Conservation (phyloP, 2,329 filamentous ascomycete genomes). For the Alternaria metachromatica region DNA sequence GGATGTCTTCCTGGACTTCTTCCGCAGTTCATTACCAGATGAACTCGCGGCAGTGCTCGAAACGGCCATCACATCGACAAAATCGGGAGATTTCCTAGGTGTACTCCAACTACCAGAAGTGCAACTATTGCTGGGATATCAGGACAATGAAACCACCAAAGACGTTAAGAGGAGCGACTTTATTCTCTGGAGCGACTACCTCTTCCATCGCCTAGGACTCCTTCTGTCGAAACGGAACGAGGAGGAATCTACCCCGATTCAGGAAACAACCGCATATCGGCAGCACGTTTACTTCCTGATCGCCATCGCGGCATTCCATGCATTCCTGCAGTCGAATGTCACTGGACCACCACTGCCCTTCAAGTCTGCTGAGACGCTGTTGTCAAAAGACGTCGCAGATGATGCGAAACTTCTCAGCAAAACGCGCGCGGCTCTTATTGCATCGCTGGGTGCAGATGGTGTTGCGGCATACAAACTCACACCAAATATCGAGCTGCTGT, state of each 20-base stretch:
- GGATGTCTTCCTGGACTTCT: constrained; percentile 52
- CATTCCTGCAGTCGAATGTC: constrained; percentile 85
- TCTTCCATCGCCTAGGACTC: constrained; percentile 52
- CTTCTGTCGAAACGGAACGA: constrained; percentile 44
- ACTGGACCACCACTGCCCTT: constrained; percentile 82
- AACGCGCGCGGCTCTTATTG: constrained; percentile 65
- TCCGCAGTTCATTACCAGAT: constrained; percentile 51
- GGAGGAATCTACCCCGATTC: constrained; percentile 26
- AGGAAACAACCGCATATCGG: constrained; percentile 47
- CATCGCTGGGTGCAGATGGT: constrained; percentile 78
- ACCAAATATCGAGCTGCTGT: constrained; percentile 82
- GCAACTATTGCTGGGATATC: constrained; percentile 50
- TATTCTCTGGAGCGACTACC: constrained; percentile 53
- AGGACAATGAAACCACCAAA: constrained; percentile 42
- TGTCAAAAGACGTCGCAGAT: constrained; percentile 57
- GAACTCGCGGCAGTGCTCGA: constrained; percentile 50
- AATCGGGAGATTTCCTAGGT: constrained; percentile 52
- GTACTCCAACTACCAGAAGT: constrained; percentile 51
- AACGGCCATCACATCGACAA: constrained; percentile 47
- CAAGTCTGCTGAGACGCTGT: constrained; percentile 56
- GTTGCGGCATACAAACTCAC: constrained; percentile 85
- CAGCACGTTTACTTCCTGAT: constrained; percentile 59
- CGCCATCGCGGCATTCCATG: constrained; percentile 73
- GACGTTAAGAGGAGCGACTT: constrained; percentile 43
- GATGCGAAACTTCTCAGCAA: constrained; percentile 45